Base-by-base conservation (phyloP, 169 alveolate genomes). In the Cryptosporidium parvum region DNA sequence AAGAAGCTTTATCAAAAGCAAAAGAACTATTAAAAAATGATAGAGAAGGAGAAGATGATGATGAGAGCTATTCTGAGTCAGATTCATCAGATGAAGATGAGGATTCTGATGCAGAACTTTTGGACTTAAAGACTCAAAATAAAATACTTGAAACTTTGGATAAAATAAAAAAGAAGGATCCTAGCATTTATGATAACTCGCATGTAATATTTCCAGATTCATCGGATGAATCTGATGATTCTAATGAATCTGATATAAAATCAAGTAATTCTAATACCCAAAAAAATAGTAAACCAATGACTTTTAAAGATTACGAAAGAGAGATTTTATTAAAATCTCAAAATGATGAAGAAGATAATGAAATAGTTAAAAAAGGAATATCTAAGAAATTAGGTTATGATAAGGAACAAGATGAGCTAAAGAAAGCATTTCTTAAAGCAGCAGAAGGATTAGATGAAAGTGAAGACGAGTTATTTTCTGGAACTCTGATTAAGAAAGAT, bases 61-160 rank as follows among this genome's bases (percentile, higher is more conserved):
- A 70, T 1, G 85, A n/a, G 48, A 35, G 48, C 3, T 26, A 26
- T n/a, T 23, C 61, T 62, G 75, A 44, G n/a, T 61, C 80, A n/a
- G 58, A 37, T 37, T 39, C 80, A 23, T 85, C 93, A 9, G 87
- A 71, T 53, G 91, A 69, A n/a, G 91, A 93, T 33, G 97, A 94
- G 69, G 97, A 94, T 59, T 93, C 89, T 42, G 93, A 92, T 14
- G 97, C 94, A 16, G 95, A 71, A 21, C 69, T 94, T 10, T 86
- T 94, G 31, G 93, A 95, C 9, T 85, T 86, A 31, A 85, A 75
- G 69, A 96, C 94, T 23, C 96, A 94, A 85, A 56, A 56, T 59
- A 94, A 94, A 68, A 93, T 94, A 9, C 85, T 94, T 33, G 84
- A 92, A 62, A 93, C 96, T 10, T 86, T 94, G 51, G 23, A 56